Evolutionary conservation across 2,329 filamentous ascomycete species (phyloP).

Genomic region (Graphilbum sp.): DNA sequence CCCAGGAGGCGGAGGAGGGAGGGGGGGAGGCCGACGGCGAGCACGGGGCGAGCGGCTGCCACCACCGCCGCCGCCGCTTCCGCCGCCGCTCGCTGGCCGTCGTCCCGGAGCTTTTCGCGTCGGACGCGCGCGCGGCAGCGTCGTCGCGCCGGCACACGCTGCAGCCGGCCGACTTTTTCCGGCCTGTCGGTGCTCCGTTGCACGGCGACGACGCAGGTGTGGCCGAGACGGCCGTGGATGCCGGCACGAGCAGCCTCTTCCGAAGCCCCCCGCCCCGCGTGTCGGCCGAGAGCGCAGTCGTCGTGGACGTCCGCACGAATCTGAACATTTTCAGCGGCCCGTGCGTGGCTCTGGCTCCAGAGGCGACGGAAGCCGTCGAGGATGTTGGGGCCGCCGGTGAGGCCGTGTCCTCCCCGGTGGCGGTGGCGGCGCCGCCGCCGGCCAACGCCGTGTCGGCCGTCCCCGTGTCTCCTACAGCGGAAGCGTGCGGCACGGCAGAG

Average conservation of each 20-base stretch:
- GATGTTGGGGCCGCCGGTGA: too few relatives aligned
- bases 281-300: slow-evolving; percentile 4
- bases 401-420: too few relatives aligned
- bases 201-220: neutral
- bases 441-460: too few relatives aligned
- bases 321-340: slow-evolving; percentile 16
- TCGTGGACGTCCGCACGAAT: slow-evolving; percentile 17
- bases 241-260: neutral
- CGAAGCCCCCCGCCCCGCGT: too few relatives aligned
- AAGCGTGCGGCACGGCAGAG: too few relatives aligned
- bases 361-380: too few relatives aligned
- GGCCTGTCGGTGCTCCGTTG: too few relatives aligned
- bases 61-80: neutral
- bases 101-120: neutral
- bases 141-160: neutral
- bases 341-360: neutral
- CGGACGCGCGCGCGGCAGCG: too few relatives aligned
- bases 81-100: neutral
- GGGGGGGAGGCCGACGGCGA: too few relatives aligned
- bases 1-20: too few relatives aligned
- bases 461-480: too few relatives aligned
- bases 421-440: too few relatives aligned
- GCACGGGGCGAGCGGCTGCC: neutral
- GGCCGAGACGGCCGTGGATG: neutral
- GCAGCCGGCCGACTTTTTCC: neutral